Base-by-base conservation (phyloP, 2,329 filamentous ascomycete genomes). In the Aspergillus melleus region DNA sequence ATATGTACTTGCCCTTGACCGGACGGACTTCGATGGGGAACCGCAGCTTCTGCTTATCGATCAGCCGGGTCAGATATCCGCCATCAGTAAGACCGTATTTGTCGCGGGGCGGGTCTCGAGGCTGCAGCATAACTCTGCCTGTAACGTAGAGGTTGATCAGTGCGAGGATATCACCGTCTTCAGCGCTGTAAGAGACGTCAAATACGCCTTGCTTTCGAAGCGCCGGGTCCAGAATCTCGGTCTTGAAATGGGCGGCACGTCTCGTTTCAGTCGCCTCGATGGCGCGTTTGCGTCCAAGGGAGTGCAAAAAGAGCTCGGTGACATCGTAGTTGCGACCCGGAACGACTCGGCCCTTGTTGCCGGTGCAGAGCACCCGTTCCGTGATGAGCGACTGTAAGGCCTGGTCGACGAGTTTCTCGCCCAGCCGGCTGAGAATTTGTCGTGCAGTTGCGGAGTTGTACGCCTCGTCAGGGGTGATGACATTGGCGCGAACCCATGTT, bases 401-500 rank as follows among this genome's bases (percentile, higher is more conserved):
- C 9, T 69, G 67, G n/a, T 71, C 66, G 42, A 82, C 68, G 2
- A 77, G 65, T 0, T 60, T 56, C 20, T 77, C 72, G 12, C 72
- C 68, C 51, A 79, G 69, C 3, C 59, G 64, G 8, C 63, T 63
- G 11, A 79, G 64, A 58, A 72, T 66, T 64, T 74, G 39, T 20
- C 68, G 60, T 57, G 80, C 79, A n/a, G 75, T 68, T 4, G 57
- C 58, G 0, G 77, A 64, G 42, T 75, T 64, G 62, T 81, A 83
- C 2, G 67, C 71, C 20, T 76, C 72, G 51, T 80, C 74, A 1
- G 76, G 71, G 0, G 80, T 79, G 36, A 80, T 68, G 29, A 81
- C 67, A 46, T 81, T 81, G 20, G 81, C 78, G 12, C 80, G 76
- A 50, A 81, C 74, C 78, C 78, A 83, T n/a, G 75, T 75, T 67